Base-by-base conservation (phyloP, 331 rosid genomes). In the Rosa hybrid region DNA sequence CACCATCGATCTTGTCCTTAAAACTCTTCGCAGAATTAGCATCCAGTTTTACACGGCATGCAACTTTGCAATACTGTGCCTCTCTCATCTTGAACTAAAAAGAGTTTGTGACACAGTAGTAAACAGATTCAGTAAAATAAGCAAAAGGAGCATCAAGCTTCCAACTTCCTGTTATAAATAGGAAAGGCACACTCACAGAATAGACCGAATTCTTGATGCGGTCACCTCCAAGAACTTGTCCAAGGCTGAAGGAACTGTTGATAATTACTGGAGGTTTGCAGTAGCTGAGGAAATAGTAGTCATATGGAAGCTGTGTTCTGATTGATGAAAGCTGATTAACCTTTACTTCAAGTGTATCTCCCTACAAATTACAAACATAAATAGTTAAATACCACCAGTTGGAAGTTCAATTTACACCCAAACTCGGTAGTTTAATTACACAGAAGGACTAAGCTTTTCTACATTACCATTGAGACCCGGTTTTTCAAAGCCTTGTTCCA, bases 161-260 rank as follows among this genome's bases (percentile, higher is more conserved):
- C 71, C 71, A 67, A 67, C 20, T 67, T 38, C 48, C 69, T 27
- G 20, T 5, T 64, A 34, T 16, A 64, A 27, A 12, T 34, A 14
- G 5, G 20, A n/a, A n/a, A 14, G 67, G 62, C 42, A 84, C 81
- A 18, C 94, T 86, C 84, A 91, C 99, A 64, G 83, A 56, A 83
- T 90, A 96, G 14, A 90, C 78, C 38, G 99, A 96, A 80, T 89
- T 93, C 90, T 93, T 97, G 54, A 96, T 93, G 75, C 94, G 99
- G 76, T 93, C 99, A 63, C 98, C 99, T 17, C 98, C 92, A 72
- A 96, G 99, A 81, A 93, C 97, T 86, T 96, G 97, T 34, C 99
- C 97, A 80, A 93, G 90, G 84, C 94, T 91, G 84, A 91, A 97
- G 45, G 97, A 96, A 73, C 30, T 91, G 88, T 93, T 91, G 77